Evolutionary conservation across 768 basidiomycete genomes (phyloP).

Genomic region (Leccinum barrowsii): DNA sequence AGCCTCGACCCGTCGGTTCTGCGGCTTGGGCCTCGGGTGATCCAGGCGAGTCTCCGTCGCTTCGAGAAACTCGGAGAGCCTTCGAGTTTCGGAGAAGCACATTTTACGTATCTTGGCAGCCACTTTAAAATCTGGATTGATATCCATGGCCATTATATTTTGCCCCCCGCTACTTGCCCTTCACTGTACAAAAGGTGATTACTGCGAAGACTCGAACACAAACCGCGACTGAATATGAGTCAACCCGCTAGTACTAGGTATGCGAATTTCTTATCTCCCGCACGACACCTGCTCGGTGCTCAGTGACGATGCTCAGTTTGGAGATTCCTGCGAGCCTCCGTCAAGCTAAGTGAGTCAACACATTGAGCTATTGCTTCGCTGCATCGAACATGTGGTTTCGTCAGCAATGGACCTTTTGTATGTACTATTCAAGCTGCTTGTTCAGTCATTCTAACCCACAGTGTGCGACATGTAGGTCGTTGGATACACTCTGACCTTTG

Average conservation of each 20-base stretch:
- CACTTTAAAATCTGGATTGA: background rate
- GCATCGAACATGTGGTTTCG: background rate
- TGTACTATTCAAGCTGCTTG: background rate
- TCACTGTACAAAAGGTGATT: background rate
- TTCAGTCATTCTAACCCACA: background rate
- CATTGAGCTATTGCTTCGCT: background rate
- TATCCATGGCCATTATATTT: background rate
- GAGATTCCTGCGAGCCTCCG: too few species aligned
- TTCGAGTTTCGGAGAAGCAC: too few species aligned
- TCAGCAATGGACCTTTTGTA: background rate
- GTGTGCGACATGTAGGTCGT: constrained; percentile 4
- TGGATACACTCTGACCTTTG: constrained; percentile 15
- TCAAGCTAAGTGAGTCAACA: background rate
- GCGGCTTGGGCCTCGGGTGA: too few species aligned
- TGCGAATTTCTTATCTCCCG: too few species aligned
- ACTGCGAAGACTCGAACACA: background rate
- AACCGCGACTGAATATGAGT: background rate
- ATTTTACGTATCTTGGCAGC: too few species aligned
- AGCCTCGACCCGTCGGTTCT: too few species aligned
- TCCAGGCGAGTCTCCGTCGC: too few species aligned
- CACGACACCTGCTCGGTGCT: too few species aligned
- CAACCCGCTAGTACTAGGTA: too few species aligned
- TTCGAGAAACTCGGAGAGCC: too few species aligned
- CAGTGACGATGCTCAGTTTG: too few species aligned
- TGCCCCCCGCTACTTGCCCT: too few species aligned